Evolutionary conservation across 805 yeast genomes (phyloP).

Genomic region (Nakazawaea ernobii): DNA sequence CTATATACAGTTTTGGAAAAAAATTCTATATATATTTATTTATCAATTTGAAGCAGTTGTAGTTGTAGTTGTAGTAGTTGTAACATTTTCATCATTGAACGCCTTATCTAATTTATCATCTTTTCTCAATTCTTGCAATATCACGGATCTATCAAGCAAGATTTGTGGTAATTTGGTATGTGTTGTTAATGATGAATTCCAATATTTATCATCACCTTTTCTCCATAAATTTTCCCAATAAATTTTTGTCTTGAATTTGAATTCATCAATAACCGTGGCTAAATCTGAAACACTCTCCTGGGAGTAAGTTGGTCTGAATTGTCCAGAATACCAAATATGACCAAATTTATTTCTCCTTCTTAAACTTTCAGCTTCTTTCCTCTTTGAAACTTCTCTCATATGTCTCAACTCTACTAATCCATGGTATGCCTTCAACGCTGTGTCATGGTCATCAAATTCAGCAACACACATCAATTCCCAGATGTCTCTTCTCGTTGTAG

Average conservation of each 20-base stretch:
- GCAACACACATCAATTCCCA: conserved; percentile 92
- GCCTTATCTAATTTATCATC: conserved; percentile 7
- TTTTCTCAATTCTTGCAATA: conserved; percentile 54
- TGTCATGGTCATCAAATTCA: conserved; percentile 50
- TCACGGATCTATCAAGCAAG: conserved; percentile 53
- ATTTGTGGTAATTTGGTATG: conserved; percentile 53
- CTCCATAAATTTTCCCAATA: conserved; percentile 89
- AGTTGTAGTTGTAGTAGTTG: neutral
- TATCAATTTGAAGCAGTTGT: neutral
- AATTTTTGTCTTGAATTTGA: conserved; percentile 43
- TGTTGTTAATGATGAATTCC: conserved; percentile 55
- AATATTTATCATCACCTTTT: conserved; percentile 70
- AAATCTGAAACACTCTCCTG: conserved; percentile 91
- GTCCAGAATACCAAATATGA: conserved; percentile 81
- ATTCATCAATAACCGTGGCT: conserved; percentile 60
- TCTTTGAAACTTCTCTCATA: conserved; percentile 59
- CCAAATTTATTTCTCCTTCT: conserved; percentile 73
- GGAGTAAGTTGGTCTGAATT: conserved; percentile 82
- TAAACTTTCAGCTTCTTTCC: conserved; percentile 55
- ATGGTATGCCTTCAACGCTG: conserved; percentile 68
- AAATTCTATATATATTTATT: too few species aligned
- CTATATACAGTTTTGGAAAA: neutral
- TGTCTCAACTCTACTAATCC: conserved; percentile 69
- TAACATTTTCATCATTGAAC: neutral
- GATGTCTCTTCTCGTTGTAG: conserved; percentile 73